Evolutionary conservation across 306 rosid genomes (phyloP).

Genomic region (Quercus variabilis): DNA sequence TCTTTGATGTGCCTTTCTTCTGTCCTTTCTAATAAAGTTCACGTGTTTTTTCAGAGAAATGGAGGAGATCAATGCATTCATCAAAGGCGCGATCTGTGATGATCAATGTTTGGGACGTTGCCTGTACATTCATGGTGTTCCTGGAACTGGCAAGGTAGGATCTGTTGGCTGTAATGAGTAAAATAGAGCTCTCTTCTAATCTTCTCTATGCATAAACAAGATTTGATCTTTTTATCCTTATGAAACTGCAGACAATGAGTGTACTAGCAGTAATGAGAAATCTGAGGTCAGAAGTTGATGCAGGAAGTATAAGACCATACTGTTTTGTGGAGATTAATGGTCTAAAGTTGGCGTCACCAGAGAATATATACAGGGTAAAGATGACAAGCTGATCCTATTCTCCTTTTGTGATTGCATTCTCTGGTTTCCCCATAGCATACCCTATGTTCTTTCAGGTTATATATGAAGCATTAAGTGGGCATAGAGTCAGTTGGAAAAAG

Average conservation of each 20-base stretch:
- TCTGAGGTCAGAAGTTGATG: constrained; percentile 83
- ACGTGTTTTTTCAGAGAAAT: constrained; percentile 57
- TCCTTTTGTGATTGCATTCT: constrained; percentile 12
- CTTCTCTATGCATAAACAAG: not conserved
- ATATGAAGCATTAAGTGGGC: constrained; percentile 84
- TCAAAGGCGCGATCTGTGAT: constrained; percentile 81
- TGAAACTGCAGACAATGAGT: constrained; percentile 79
- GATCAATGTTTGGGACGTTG: constrained; percentile 91
- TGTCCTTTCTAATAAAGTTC: constrained; percentile 16
- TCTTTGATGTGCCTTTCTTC: constrained; percentile 3
- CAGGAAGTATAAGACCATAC: constrained; percentile 69
- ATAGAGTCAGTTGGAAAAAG: constrained; percentile 90
- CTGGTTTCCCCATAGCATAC: constrained; percentile 4
- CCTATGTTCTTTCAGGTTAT: constrained; percentile 58
- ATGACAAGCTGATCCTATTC: constrained; percentile 1
- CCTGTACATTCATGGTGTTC: constrained; percentile 95
- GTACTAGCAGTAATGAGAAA: constrained; percentile 75
- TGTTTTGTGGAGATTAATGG: constrained; percentile 94
- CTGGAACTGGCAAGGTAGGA: constrained; percentile 92
- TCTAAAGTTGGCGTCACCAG: constrained; percentile 88
- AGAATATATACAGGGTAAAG: constrained; percentile 76
- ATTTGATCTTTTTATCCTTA: constrained; percentile 2
- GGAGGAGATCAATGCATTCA: constrained; percentile 76
- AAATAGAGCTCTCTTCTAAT: constrained; percentile 1
- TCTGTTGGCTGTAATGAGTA: constrained; percentile 7